A percentile compares a stretch with the other conserved stretches of the same genome.
These are phyloP conservation scores for Monosporascus sp. DNA, from an alignment of 2,329 filamentous ascomycete genomes.

Conservation along the genomic window DNA sequence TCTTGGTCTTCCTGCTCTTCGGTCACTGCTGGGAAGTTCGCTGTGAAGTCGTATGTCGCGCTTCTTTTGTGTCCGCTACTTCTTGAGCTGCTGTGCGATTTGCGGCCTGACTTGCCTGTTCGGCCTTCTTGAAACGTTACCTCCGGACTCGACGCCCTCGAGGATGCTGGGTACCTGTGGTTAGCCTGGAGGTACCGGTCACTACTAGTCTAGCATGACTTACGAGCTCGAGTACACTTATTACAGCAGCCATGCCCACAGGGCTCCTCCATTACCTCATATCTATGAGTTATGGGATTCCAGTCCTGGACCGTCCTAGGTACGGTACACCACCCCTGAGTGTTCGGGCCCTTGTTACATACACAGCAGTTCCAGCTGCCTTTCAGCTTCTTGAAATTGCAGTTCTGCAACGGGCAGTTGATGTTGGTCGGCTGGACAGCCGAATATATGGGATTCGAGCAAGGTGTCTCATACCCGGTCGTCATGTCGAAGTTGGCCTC, in stretches of 20 bases:
- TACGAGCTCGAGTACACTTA: slow-evolving; percentile 40
- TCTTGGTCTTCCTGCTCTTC: slow-evolving; percentile 16
- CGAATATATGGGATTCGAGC: slow-evolving; percentile 43
- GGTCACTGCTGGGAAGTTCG: slow-evolving; percentile 14
- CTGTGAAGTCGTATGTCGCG: slow-evolving; percentile 17
- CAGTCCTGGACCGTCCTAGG: slow-evolving; percentile 20
- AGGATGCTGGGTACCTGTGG: slow-evolving; percentile 21
- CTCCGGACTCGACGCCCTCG: slow-evolving; percentile 28
- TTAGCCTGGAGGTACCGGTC: background rate
- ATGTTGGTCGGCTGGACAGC: slow-evolving; percentile 37
- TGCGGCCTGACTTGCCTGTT: slow-evolving; percentile 32
- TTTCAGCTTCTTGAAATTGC: slow-evolving; percentile 44
- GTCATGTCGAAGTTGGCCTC: slow-evolving; percentile 41
- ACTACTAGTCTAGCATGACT: slow-evolving; percentile 16
- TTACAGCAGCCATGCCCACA: slow-evolving; percentile 52
- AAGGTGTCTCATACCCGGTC: slow-evolving; percentile 46
- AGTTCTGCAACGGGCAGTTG: slow-evolving; percentile 46
- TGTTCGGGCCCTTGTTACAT: slow-evolving; percentile 47
- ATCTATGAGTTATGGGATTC: slow-evolving; percentile 18
- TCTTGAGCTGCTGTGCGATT: slow-evolving; percentile 26
- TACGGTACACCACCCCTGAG: slow-evolving; percentile 47
- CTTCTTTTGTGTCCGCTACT: slow-evolving; percentile 16
- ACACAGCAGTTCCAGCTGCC: slow-evolving; percentile 50
- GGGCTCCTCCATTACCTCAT: slow-evolving; percentile 33
- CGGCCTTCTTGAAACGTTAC: slow-evolving; percentile 32